A percentile compares a stretch with the other conserved stretches of the same genome.
phyloP scores from a whole-genome alignment of 2,329 filamentous ascomycete species.

The Fusarium decemcellulare region DNA sequence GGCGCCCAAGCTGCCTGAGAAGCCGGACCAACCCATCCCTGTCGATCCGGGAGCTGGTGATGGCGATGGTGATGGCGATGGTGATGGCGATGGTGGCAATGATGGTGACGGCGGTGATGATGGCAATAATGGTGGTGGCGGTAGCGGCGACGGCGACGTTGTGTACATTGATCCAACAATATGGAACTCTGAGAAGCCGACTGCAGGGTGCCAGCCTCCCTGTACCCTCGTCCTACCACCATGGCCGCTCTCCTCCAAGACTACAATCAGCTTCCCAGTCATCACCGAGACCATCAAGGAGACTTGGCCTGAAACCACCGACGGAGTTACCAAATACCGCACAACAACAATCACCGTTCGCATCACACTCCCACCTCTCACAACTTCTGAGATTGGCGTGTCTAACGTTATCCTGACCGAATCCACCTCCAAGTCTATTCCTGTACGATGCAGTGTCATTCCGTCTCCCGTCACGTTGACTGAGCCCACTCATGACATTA shows the following conservation, averaged over 20 bases:
- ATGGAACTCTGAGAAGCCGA: background rate
- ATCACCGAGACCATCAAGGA: slow-evolving; percentile 25
- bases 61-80: background rate
- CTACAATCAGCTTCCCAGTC: slow-evolving; percentile 21
- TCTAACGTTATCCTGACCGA: slow-evolving; percentile 23
- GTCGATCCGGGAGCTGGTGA: background rate
- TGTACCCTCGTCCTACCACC: slow-evolving; percentile 1
- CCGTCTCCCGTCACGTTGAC: slow-evolving; percentile 20
- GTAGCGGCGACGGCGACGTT: background rate
- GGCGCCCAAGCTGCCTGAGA: slow-evolving; percentile 1
- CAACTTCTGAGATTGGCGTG: slow-evolving; percentile 19
- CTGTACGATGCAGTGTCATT: slow-evolving; percentile 19
- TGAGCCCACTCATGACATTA: slow-evolving; percentile 20
- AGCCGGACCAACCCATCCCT: background rate
- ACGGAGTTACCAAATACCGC: slow-evolving; percentile 20
- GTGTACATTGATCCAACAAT: background rate
- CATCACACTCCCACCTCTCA: slow-evolving; percentile 24
- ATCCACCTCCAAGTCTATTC: slow-evolving; percentile 10
- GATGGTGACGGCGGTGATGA: background rate
- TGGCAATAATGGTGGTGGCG: background rate
- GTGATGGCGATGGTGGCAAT: background rate
- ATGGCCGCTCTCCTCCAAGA: slow-evolving; percentile 22
- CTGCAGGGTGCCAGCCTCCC: background rate
- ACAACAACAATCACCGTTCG: slow-evolving; percentile 29
- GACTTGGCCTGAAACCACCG: slow-evolving; percentile 23